Percentiles rank a stretch among this genome's conserved stretches.
These are phyloP conservation scores for Seminavis robusta DNA, from an alignment of 108 stramenopile species.

Conservation along the genomic window DNA sequence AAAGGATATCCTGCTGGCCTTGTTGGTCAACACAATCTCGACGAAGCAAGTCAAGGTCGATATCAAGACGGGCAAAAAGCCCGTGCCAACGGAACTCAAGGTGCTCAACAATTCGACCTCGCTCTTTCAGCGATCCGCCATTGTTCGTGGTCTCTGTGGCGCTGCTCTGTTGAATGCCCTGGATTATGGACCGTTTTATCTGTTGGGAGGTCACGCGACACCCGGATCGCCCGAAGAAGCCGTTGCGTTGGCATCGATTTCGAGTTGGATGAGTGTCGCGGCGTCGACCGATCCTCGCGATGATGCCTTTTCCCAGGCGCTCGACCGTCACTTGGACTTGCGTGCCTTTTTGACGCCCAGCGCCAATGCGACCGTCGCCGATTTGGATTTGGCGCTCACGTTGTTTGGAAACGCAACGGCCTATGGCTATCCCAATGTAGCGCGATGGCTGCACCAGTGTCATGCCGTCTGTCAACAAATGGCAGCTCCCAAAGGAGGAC, in stretches of 20 bases:
- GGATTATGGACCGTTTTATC: conserved; percentile 43
- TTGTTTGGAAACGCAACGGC: conserved; percentile 13
- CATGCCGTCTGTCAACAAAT: neutral
- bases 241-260: conserved; percentile 60
- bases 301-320: conserved; percentile 21
- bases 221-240: conserved; percentile 39
- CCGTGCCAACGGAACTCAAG: no score
- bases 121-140: conserved; percentile 67
- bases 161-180: conserved; percentile 63
- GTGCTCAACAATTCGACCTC: conserved; percentile 18
- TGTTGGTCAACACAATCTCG: conserved; percentile 41
- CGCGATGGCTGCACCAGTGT: neutral
- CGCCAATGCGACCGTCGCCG: conserved; percentile 50
- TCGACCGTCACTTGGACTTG: conserved; percentile 56
- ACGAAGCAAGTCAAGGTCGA: conserved; percentile 48
- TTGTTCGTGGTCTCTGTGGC: conserved; percentile 63
- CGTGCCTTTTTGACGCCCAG: conserved; percentile 63
- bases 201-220: conserved; percentile 61
- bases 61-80: conserved; percentile 46
- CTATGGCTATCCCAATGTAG: neutral
- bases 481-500: conserved; percentile 32
- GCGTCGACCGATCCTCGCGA: conserved; percentile 12
- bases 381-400: conserved; percentile 67
- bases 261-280: conserved; percentile 77
- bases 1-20: conserved; percentile 50